phyloP scores from a whole-genome alignment of 768 basidiomycete genomes.

The Trametes cingulata region DNA sequence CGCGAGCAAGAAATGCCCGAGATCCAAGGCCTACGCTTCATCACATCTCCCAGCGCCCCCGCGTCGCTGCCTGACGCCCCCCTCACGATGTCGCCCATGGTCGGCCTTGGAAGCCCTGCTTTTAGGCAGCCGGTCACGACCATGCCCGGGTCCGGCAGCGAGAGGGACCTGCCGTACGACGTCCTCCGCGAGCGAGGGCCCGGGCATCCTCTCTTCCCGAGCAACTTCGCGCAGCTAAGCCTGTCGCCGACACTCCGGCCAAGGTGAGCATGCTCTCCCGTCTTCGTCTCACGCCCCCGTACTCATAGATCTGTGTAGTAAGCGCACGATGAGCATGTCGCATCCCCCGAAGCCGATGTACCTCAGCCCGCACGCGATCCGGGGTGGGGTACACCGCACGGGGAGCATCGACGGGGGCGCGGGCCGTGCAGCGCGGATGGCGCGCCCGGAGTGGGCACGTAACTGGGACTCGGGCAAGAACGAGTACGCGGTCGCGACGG shows the following conservation, averaged over 20 bases:
- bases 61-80: slow-evolving; percentile 20
- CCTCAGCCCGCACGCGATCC: slow-evolving; percentile 28
- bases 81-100: slow-evolving; percentile 21
- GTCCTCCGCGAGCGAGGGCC: slow-evolving; percentile 63
- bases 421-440: slow-evolving; percentile 23
- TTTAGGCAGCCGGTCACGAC: slow-evolving; percentile 3
- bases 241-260: slow-evolving; percentile 64
- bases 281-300: not conserved
- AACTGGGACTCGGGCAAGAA: slow-evolving; percentile 42
- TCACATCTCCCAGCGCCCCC: slow-evolving; percentile 21
- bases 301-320: slow-evolving; percentile 12
- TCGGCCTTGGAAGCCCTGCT: slow-evolving; percentile 15
- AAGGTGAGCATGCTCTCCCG: slow-evolving; percentile 39
- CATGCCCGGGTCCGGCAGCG: slow-evolving; percentile 19
- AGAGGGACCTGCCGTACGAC: slow-evolving; percentile 40
- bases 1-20: slow-evolving; percentile 36
- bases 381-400: slow-evolving; percentile 22
- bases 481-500: slow-evolving; percentile 45
- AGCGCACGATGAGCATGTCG: slow-evolving; percentile 31
- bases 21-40: slow-evolving; percentile 34
- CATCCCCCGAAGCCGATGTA: slow-evolving; percentile 32
- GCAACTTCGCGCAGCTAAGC: slow-evolving; percentile 71
- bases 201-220: slow-evolving; percentile 81
- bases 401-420: slow-evolving; percentile 24
- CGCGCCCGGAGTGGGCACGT: slow-evolving; percentile 39